These are phyloP conservation scores for Bisporella sp. DNA, from an alignment of 2,329 filamentous ascomycete species.

Conservation along the genomic window DNA sequence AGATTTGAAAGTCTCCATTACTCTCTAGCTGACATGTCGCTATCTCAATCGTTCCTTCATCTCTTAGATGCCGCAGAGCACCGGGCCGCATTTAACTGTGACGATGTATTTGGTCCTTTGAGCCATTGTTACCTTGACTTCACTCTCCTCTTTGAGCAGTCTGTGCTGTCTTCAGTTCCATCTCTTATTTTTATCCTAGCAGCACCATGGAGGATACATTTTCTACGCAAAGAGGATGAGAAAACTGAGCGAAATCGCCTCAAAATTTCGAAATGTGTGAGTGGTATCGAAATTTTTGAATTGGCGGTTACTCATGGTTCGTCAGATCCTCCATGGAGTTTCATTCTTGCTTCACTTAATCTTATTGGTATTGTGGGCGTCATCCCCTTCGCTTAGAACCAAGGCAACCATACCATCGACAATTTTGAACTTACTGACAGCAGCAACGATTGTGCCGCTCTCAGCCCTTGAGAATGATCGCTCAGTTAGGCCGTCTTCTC, in stretches of 20 bases:
- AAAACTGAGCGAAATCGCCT: neutral
- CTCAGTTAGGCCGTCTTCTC: constrained; percentile 3
- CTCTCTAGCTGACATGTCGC: too few species aligned
- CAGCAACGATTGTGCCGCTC: constrained; percentile 5
- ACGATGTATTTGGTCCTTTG: neutral
- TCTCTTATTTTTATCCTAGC: neutral
- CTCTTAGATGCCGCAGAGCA: too few species aligned
- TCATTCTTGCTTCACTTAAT: constrained; percentile 7
- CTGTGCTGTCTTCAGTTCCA: neutral
- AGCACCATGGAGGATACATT: neutral
- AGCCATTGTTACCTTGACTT: neutral
- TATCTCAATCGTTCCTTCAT: too few species aligned
- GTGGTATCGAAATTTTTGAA: neutral
- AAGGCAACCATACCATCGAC: constrained; percentile 18
- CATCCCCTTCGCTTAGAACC: constrained; percentile 2
- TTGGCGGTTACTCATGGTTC: neutral
- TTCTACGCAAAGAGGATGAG: neutral
- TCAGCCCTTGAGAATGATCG: constrained; percentile 2
- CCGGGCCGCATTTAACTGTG: neutral
- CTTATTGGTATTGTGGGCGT: constrained; percentile 10
- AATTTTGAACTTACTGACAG: constrained; percentile 6
- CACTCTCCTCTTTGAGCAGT: neutral
- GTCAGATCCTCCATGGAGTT: neutral
- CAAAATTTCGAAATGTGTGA: neutral
- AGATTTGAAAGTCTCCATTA: too few species aligned